Evolutionary conservation across 1,284 basidiomycete species (phyloP).

Genomic region (Microbotryum intermedium): DNA sequence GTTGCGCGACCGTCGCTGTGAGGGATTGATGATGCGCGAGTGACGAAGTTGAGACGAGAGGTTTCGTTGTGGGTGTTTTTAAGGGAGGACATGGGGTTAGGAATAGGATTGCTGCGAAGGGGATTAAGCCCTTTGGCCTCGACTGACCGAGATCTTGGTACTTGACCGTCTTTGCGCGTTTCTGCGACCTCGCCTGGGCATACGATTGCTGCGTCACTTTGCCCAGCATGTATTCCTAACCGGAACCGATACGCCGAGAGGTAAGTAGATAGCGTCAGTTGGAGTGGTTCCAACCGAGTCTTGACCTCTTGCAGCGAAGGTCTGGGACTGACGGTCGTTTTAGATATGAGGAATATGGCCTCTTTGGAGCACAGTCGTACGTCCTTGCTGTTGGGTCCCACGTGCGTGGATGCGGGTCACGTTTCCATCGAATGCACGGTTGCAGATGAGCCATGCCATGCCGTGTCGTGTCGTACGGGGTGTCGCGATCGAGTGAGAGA

Average conservation of each 20-base stretch:
- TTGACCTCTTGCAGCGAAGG: background rate
- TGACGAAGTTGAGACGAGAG: too few relatives aligned
- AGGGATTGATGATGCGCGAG: too few relatives aligned
- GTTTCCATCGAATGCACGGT: too few relatives aligned
- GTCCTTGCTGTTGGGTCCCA: slow-evolving; percentile 33
- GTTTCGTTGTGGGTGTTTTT: too few relatives aligned
- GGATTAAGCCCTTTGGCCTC: background rate
- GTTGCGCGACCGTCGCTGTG: background rate
- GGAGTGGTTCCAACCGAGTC: slow-evolving; percentile 30
- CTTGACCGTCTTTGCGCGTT: slow-evolving; percentile 6
- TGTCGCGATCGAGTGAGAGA: too few relatives aligned
- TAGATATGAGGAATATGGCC: slow-evolving; percentile 42
- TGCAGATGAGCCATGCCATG: too few relatives aligned
- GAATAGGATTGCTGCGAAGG: background rate
- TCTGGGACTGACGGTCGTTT: slow-evolving; percentile 39
- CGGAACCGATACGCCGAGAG: too few relatives aligned
- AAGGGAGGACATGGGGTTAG: too few relatives aligned
- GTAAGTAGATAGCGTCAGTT: background rate
- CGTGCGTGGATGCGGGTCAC: too few relatives aligned
- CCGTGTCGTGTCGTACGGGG: too few relatives aligned
- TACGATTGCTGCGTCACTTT: slow-evolving; percentile 2
- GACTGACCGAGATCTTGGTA: slow-evolving; percentile 11
- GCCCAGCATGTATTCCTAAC: slow-evolving; percentile 12
- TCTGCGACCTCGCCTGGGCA: slow-evolving; percentile 11
- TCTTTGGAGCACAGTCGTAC: slow-evolving; percentile 42